Percentiles rank a stretch among this genome's conserved stretches.
Evolutionary conservation across 495 filamentous ascomycete species (phyloP).

Genomic region (Stereocaulon alpinum): DNA sequence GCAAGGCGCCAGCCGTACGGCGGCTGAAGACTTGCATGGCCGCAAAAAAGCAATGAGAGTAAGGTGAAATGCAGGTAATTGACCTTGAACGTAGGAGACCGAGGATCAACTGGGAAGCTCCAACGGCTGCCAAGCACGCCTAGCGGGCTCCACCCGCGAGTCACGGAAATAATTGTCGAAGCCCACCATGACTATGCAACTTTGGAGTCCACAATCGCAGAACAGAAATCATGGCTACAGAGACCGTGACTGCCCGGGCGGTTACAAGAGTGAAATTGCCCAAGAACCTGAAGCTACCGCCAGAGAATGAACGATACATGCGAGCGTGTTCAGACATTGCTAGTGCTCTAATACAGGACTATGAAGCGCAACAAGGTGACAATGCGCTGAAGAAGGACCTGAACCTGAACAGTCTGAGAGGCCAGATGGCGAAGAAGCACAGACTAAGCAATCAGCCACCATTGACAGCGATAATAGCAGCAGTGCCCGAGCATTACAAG

Average conservation of each 20-base stretch:
- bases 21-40: constrained; percentile 47
- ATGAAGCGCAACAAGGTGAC: constrained; percentile 65
- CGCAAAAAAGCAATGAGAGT: constrained; percentile 22
- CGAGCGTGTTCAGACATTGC: constrained; percentile 92
- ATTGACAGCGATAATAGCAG: constrained; percentile 91
- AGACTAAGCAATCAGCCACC: constrained; percentile 74
- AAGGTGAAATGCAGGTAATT: background rate
- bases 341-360: constrained; percentile 82
- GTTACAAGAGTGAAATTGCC: constrained; percentile 41
- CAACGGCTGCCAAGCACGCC: constrained; percentile 10
- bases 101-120: constrained; percentile 10
- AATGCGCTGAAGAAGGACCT: constrained; percentile 68
- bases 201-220: background rate
- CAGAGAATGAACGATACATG: constrained; percentile 89
- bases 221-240: constrained; percentile 43
- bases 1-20: constrained; percentile 40
- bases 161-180: background rate
- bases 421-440: constrained; percentile 87
- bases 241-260: constrained; percentile 49
- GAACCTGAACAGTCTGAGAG: constrained; percentile 82
- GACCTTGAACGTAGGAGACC: constrained; percentile 13
- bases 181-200: background rate
- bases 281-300: constrained; percentile 66
- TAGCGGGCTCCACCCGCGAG: background rate
- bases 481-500: constrained; percentile 96